Evolutionary conservation across 139 green algal species (phyloP), one percentile per base, ranked within the genome.

Genomic region (Dunaliella primolecta): DNA sequence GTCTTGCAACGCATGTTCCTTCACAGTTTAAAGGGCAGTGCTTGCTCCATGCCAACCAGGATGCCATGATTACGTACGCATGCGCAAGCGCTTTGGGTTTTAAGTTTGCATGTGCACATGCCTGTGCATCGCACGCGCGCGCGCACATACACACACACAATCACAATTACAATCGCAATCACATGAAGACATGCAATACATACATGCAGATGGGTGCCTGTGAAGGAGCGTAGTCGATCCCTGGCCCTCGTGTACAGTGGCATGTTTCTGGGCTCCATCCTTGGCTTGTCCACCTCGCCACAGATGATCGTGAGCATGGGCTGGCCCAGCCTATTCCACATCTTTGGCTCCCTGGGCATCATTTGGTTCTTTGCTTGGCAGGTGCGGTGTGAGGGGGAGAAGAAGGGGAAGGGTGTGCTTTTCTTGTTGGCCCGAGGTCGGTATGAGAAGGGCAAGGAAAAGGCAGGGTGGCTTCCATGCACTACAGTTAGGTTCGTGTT

Each of bases 261-360:
- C 64, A 98, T 99, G 96, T 99, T 98, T 87, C 88, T 95, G 0
- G 97, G 97, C 46, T 96, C 90, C 80, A 95, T 98, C n/a, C 21
- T 95, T 32, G 96, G 97, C 0, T 91, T 99, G 64, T 82, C 74
- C 1, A 23, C 78, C 1, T 88, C 85, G 25, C 85, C 85, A 23
- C 64, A 94, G 29, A 92, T 99, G 80, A 96, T 99, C 31, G n/a
- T 83, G 21, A 56, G 74, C 0, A 85, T 94, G 36, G 94, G 93
- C 32, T 99, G 97, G 97, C 90, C 94, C 32, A 94, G 91, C 0
- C 96, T 99, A 1, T 99, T 99, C 87, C 96, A 96, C 86, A n/a
- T 3, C 29, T 99, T 99, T 90, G 97, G 97, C 55, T 85, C 78
- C 27, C 75, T 98, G 46, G 96, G 96, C 29, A 37, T 97, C 3